Evolutionary conservation across 805 yeast genomes (phyloP), one percentile per base, ranked within the genome.

Genomic region (Zygotorulaspora danielsina): DNA sequence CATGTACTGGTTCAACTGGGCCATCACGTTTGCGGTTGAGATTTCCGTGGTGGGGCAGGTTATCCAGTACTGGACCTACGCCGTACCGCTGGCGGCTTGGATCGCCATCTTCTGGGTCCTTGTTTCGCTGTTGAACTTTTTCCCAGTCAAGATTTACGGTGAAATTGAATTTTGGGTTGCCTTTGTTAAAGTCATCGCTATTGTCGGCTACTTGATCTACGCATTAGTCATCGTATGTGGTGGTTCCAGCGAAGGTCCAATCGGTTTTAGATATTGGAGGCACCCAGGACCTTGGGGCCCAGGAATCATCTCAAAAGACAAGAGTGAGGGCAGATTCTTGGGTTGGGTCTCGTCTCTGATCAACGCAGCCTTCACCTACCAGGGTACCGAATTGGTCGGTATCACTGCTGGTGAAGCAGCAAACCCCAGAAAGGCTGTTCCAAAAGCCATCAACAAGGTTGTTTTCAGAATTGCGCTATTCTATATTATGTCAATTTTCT

Each of bases 1-100:
- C 71, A 70, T 72, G 65, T 81, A 81, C 61, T 79, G 84, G 83
- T 78, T 79, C 54, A 73, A 78, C 33, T 80, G 84, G 84, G 81
- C 84, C 38, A 75, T 78, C 48, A 79, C 85, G 2, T 77, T 72
- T 54, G 82, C 86, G 7, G 75, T 74, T 40, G 81, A 76, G 58
- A 59, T 76, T 31, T 71, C 79, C 1, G 77, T 75, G 17, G 69
- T 74, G 10, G 81, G 80, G 20, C 78, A 74, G 54, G 70, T 76
- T 32, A 69, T 76, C 41, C 55, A 69, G 51, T 70, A 63, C 42
- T 75, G 80, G 80, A 75, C 79, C n/a, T 44, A 54, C 38, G 63
- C 65, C 7, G 79, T 75, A 6, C 80, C 80, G 3, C 56, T 72
- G 42, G 81, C 77, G 46, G 86, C 74, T 4, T 80, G 85, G 84